Conservation (phyloP, 2,329 filamentous ascomycete species). For the Cladosporium sp. region DNA sequence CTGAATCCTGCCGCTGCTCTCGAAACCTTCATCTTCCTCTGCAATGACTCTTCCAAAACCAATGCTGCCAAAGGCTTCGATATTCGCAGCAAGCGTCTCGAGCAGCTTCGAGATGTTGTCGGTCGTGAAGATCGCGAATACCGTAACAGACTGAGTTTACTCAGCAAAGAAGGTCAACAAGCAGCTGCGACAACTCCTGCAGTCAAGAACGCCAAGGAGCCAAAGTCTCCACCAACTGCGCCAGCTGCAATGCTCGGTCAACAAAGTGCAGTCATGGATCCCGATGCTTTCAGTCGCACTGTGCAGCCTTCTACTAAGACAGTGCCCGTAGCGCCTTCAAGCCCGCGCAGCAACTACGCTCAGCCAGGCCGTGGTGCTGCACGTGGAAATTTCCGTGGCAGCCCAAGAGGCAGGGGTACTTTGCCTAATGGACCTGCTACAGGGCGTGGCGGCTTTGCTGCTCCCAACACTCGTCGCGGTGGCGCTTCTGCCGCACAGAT, state of each 20-base stretch:
- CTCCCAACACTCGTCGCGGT: slow-evolving; percentile 9
- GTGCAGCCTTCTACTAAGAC: slow-evolving; percentile 17
- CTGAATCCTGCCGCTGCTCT: slow-evolving; percentile 44
- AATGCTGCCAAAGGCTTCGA: slow-evolving; percentile 47
- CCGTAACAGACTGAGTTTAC: slow-evolving; percentile 32
- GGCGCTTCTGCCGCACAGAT: slow-evolving; percentile 10
- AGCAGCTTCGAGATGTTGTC: slow-evolving; percentile 47
- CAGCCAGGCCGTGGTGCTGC: slow-evolving; percentile 17
- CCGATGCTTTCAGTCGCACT: slow-evolving; percentile 39
- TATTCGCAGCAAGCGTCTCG: slow-evolving; percentile 46
- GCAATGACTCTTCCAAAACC: slow-evolving; percentile 45
- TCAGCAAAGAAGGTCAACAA: slow-evolving; percentile 21
- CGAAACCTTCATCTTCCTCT: slow-evolving; percentile 50
- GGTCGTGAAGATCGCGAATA: slow-evolving; percentile 47
- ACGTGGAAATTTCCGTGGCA: slow-evolving; percentile 22
- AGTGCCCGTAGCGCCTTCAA: slow-evolving; percentile 13
- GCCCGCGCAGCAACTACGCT: slow-evolving; percentile 11
- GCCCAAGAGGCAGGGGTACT: slow-evolving; percentile 5
- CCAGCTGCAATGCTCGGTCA: slow-evolving; percentile 30
- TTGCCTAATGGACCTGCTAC: slow-evolving; percentile 10
- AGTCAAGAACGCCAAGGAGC: slow-evolving; percentile 7
- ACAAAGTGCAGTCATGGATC: slow-evolving; percentile 39
- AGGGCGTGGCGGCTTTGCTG: slow-evolving; percentile 20
- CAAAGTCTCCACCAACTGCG: slow-evolving; percentile 25
- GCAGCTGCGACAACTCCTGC: slow-evolving; percentile 5